A percentile compares a stretch with the other conserved stretches of the same genome.
Evolutionary conservation across 2,329 filamentous ascomycete species (phyloP).

Genomic region (Neofusicoccum kwambonambiense): DNA sequence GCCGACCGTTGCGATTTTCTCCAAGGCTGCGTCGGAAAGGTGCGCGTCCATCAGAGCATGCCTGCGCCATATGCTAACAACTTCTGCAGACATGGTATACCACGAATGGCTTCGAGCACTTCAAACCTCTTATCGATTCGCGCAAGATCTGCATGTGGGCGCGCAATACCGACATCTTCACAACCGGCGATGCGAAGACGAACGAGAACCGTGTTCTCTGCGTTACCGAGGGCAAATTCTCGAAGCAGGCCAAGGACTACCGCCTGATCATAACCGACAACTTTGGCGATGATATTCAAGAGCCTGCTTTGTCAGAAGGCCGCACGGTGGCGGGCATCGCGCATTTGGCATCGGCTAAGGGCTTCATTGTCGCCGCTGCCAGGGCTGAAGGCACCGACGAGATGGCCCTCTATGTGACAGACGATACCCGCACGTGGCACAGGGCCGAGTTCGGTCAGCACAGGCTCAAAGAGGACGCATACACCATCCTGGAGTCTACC

Average conservation of each 20-base stretch:
- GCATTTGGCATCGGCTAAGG: constrained; percentile 80
- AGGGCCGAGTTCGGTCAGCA: constrained; percentile 86
- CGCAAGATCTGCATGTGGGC: constrained; percentile 86
- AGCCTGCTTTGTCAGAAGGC: constrained; percentile 73
- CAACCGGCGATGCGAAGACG: constrained; percentile 62
- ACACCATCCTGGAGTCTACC: constrained; percentile 92
- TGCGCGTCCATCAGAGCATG: constrained; percentile 62
- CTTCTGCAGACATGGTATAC: constrained; percentile 64
- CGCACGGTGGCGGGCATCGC: constrained; percentile 76
- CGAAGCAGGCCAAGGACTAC: constrained; percentile 70
- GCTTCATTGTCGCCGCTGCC: constrained; percentile 80
- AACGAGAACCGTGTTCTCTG: constrained; percentile 76
- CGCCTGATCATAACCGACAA: constrained; percentile 78
- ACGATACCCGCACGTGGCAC: constrained; percentile 84
- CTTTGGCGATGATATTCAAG: constrained; percentile 57
- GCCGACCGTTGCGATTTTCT: constrained; percentile 38
- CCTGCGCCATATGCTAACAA: constrained; percentile 20
- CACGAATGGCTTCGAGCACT: constrained; percentile 74
- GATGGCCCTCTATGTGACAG: constrained; percentile 85
- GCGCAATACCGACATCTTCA: constrained; percentile 71
- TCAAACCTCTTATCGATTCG: constrained; percentile 64
- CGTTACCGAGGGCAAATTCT: constrained; percentile 71
- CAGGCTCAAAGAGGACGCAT: constrained; percentile 78
- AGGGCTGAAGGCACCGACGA: constrained; percentile 79
- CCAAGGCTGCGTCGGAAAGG: constrained; percentile 47